phyloP scores from a whole-genome alignment of 495 filamentous ascomycete species.

The Penicillium dipodomyicola region DNA sequence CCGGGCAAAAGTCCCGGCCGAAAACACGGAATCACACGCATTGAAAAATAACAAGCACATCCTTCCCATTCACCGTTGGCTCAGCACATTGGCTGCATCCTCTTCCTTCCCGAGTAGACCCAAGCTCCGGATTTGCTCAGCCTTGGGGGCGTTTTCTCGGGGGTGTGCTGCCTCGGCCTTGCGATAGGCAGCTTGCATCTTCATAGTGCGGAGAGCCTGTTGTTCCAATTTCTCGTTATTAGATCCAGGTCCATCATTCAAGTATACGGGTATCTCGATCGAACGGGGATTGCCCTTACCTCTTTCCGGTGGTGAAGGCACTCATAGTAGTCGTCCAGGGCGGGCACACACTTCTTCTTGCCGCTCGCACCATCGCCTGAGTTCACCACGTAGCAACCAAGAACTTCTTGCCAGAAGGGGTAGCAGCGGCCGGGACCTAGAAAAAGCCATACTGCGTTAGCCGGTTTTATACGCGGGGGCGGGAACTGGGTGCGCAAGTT shows the following conservation, averaged over 20 bases:
- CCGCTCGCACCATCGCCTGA: conserved; percentile 70
- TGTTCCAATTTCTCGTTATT: conserved; percentile 3
- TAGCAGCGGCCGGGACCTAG: conserved; percentile 89
- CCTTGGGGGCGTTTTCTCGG: conserved; percentile 70
- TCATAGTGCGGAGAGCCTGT: conserved; percentile 72
- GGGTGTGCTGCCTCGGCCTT: conserved; percentile 72
- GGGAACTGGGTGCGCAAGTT: conserved; percentile 22
- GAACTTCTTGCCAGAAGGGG: conserved; percentile 95
- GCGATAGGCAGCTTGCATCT: conserved; percentile 83
- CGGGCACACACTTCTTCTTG: conserved; percentile 86
- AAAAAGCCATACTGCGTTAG: conserved; percentile 29
- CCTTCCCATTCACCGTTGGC: conserved; percentile 25
- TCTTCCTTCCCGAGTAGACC: conserved; percentile 80
- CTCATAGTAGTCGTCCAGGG: conserved; percentile 95
- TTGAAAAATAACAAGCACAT: conserved; percentile 30
- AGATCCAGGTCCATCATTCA: not conserved
- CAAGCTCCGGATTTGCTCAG: conserved; percentile 77
- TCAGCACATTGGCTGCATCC: conserved; percentile 65
- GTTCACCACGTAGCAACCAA: conserved; percentile 88
- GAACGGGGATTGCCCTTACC: conserved; percentile 50
- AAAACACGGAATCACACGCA: conserved; percentile 33
- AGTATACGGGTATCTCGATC: conserved; percentile 14
- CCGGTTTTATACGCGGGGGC: conserved; percentile 20
- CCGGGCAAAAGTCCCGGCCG: conserved; percentile 24
- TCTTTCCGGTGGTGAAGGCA: conserved; percentile 98